Conservation (phyloP, 2,329 filamentous ascomycete genomes). For the Diaporthe destruens region DNA sequence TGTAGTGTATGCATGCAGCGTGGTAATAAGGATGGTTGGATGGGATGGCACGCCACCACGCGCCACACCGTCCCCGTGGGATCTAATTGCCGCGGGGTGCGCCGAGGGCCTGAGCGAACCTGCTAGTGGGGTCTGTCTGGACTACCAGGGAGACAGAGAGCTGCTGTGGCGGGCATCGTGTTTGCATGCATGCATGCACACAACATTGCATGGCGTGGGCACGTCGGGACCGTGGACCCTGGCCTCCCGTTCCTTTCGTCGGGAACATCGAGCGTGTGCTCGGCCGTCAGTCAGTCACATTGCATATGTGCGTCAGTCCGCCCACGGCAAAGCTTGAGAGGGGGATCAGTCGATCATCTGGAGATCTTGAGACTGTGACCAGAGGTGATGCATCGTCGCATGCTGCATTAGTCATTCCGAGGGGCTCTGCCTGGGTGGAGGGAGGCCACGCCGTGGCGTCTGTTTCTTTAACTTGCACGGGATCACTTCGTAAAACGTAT, state of each 20-base stretch:
- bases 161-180: too few species aligned
- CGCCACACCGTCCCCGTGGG: neutral
- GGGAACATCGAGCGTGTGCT: neutral
- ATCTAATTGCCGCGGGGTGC: constrained; percentile 6
- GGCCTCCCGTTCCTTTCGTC: neutral
- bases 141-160: too few species aligned
- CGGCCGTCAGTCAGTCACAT: neutral
- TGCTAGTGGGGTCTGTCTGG: too few species aligned
- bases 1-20: neutral
- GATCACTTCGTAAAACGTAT: too few species aligned
- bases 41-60: neutral
- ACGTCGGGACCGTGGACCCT: neutral
- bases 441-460: too few species aligned
- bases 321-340: neutral
- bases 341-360: neutral
- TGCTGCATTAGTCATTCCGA: neutral
- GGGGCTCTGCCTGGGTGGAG: too few species aligned
- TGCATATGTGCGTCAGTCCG: neutral
- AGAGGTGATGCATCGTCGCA: neutral
- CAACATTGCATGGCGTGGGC: neutral
- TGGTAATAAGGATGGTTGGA: neutral
- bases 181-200: neutral
- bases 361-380: neutral
- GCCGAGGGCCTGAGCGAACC: constrained; percentile 28
- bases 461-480: too few species aligned